These are phyloP conservation scores for Daedalea quercina DNA, from an alignment of 768 basidiomycete genomes.

Conservation along the genomic window DNA sequence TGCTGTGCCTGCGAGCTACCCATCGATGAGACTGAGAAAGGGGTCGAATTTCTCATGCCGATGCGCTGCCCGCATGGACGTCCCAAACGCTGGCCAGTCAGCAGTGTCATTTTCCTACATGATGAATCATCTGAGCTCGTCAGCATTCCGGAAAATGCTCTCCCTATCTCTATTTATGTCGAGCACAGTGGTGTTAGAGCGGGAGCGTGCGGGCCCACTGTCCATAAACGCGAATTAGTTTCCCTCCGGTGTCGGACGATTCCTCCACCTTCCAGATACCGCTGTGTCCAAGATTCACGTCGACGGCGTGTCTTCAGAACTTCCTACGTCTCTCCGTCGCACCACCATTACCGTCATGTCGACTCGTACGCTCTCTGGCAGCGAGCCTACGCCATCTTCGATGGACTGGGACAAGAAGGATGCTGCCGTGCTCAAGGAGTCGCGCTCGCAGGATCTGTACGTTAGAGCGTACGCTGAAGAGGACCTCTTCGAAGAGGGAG, in stretches of 20 bases:
- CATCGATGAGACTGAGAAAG: background rate
- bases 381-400: background rate
- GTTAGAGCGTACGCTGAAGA: background rate
- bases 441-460: background rate
- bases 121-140: background rate
- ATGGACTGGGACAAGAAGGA: constrained; percentile 1
- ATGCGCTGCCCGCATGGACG: background rate
- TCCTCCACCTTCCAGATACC: background rate
- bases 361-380: background rate
- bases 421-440: background rate
- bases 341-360: background rate
- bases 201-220: background rate
- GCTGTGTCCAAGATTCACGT: background rate
- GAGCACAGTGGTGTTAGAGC: background rate
- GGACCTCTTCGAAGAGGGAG: constrained; percentile 20
- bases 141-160: background rate
- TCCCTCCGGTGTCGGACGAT: background rate
- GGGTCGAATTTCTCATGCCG: too few species aligned
- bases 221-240: too few species aligned
- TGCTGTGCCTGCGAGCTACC: background rate
- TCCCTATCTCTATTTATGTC: background rate
- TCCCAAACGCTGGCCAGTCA: background rate
- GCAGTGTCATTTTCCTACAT: background rate
- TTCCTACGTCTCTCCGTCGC: background rate
- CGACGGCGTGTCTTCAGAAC: background rate